phyloP scores from a whole-genome alignment of 441 rosid species.

The Adansonia gregorii region DNA sequence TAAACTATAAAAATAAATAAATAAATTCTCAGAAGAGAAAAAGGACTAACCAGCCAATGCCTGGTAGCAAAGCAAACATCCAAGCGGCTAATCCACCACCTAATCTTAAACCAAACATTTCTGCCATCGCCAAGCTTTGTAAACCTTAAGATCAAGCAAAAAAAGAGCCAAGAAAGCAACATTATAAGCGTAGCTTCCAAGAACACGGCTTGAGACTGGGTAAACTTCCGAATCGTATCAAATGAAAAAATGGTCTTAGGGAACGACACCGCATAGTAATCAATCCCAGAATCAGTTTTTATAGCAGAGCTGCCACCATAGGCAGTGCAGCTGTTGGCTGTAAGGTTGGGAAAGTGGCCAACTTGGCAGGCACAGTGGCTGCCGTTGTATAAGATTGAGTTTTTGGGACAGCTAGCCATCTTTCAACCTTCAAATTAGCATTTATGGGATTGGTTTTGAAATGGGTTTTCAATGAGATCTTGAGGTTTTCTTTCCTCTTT shows the following conservation, averaged over 20 bases:
- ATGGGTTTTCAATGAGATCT: constrained; percentile 12
- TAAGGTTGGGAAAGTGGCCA: constrained; percentile 57
- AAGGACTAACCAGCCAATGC: constrained; percentile 84
- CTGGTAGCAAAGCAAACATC: constrained; percentile 93
- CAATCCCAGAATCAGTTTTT: constrained; percentile 53
- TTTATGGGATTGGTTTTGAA: background rate
- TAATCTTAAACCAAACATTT: constrained; percentile 67
- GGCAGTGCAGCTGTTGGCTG: constrained; percentile 47
- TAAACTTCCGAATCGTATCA: constrained; percentile 75
- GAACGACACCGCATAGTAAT: constrained; percentile 45
- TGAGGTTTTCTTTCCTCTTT: background rate
- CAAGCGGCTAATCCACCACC: constrained; percentile 95
- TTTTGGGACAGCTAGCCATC: constrained; percentile 53
- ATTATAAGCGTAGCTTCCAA: constrained; percentile 80
- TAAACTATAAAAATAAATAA: background rate
- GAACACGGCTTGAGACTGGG: constrained; percentile 94
- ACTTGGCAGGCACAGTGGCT: constrained; percentile 75
- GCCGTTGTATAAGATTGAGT: constrained; percentile 59
- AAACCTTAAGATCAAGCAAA: constrained; percentile 78
- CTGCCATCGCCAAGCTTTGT: constrained; percentile 77
- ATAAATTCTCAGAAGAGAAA: background rate
- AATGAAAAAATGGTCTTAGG: constrained; percentile 74
- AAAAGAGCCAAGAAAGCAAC: constrained; percentile 72
- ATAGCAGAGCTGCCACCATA: constrained; percentile 47
- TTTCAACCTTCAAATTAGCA: constrained; percentile 15